Evolutionary conservation across 1,139 yeast species (phyloP).

Genomic region (Debaryomyces singareniensis): DNA sequence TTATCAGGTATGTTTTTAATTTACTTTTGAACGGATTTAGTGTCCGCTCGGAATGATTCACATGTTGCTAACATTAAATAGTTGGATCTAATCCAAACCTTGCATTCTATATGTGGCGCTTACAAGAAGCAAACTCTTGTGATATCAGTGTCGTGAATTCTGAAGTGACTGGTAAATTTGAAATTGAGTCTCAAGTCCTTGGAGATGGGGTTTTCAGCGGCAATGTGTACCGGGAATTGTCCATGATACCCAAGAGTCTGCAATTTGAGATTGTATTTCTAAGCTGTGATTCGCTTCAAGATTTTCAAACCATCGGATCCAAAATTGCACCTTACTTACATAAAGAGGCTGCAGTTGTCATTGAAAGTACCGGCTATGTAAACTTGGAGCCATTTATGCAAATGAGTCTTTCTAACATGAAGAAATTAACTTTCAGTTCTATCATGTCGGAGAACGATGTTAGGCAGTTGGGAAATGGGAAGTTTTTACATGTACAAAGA

Average conservation of each 20-base stretch:
- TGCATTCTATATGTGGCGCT: constrained; percentile 46
- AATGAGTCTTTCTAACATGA: constrained; percentile 23
- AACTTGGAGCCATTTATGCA: constrained; percentile 64
- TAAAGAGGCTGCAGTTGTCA: constrained; percentile 41
- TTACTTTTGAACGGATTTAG: constrained; percentile 7
- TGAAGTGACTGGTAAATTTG: constrained; percentile 6
- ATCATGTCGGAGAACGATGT: constrained; percentile 63
- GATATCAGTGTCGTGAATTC: constrained; percentile 30
- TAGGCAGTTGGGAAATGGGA: constrained; percentile 27
- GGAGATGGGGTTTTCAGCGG: constrained; percentile 14
- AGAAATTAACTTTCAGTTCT: constrained; percentile 43
- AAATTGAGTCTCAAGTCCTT: constrained; percentile 11
- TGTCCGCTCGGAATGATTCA: no score
- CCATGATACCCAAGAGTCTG: constrained; percentile 12
- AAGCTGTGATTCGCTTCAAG: constrained; percentile 35
- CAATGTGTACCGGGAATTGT: constrained; percentile 11
- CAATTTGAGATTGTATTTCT: constrained; percentile 32
- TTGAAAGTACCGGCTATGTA: constrained; percentile 68
- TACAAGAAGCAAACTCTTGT: constrained; percentile 31
- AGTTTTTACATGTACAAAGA: constrained; percentile 21
- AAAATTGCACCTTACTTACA: constrained; percentile 21
- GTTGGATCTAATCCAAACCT: constrained; percentile 46
- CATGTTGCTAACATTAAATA: no score
- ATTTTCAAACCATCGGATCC: constrained; percentile 28
- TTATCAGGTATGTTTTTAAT: constrained; percentile 21